Evolutionary conservation across 306 rosid genomes (phyloP), one percentile per base, ranked within the genome.

Genomic region (Rosa chinensis): DNA sequence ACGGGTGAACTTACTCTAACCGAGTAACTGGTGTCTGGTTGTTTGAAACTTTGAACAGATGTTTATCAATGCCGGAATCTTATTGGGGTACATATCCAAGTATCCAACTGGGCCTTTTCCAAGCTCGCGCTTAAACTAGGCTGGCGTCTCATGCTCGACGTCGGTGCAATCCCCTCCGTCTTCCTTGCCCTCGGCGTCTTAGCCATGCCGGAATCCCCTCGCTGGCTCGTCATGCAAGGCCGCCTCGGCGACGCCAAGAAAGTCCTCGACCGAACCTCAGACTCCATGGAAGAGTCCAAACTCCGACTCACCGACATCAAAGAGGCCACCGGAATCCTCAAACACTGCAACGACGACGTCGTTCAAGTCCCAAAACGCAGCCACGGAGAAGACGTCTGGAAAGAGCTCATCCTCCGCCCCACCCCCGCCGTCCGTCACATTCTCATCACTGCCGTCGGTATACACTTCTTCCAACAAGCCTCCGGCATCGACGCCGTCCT

Each of bases 161-260:
- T 87, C 1, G 94, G 97, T 0, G 89, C 89, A 10, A 0, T 94
- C 48, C 98, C 97, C 0, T 82, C 98, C 0, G 67, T 89, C 0
- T 2, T 89, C 25, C 75, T 94, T 1, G 82, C 83, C 2, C 4
- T 89, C 0, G 92, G 87, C 35, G 94, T 88, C 4, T 40, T 94
- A 42, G 83, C 89, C 72, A 92, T 94, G 97, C 97, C 98, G 0
- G 98, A 94, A 73, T 94, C 97, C 0, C 98, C 98, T 1, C 83
- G 97, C 0, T 94, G 98, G 97, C 92, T 94, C 1, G 91, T 94
- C 21, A 87, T 90, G 92, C 86, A 82, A 32, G 98, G 98, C 5
- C 93, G 93, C 17, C 86, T 94, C 3, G 97, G 89, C 2, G 97
- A 89, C 0, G 97, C 97, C 6, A 82, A 0, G 80, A n/a, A n/a